Evolutionary conservation across 108 stramenopile species (phyloP).

Genomic region (Cyclotella choctawhatcheeana): DNA sequence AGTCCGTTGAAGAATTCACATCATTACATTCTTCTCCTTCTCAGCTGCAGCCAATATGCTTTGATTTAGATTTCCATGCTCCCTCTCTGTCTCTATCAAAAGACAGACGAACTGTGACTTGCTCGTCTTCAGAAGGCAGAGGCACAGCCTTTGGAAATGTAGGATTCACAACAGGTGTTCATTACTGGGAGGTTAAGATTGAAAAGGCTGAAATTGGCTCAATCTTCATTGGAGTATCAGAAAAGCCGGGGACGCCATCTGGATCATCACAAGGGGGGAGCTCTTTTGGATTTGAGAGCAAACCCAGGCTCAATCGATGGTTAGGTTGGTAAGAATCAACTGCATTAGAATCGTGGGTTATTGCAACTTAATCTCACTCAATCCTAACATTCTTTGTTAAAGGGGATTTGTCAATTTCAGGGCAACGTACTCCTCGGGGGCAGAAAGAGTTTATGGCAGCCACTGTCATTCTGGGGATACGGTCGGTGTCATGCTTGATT

Average conservation of each 20-base stretch:
- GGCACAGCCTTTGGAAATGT: slow-evolving; percentile 75
- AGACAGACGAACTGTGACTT: slow-evolving; percentile 75
- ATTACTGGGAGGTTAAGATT: slow-evolving; percentile 96
- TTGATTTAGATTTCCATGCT: slow-evolving; percentile 79
- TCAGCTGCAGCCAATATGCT: slow-evolving; percentile 64
- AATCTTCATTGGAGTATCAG: slow-evolving; percentile 93
- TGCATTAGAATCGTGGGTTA: not conserved
- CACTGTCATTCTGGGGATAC: slow-evolving; percentile 92
- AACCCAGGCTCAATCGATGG: slow-evolving; percentile 78
- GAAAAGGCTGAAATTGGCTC: slow-evolving; percentile 92
- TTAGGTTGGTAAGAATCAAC: slow-evolving; percentile 65
- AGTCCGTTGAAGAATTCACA: not conserved
- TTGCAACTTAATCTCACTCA: not conserved
- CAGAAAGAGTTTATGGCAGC: slow-evolving; percentile 91
- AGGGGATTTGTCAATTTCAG: slow-evolving; percentile 93
- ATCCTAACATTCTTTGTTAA: no score
- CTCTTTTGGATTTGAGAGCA: slow-evolving; percentile 57
- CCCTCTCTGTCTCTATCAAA: slow-evolving; percentile 68
- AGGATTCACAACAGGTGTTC: slow-evolving; percentile 91
- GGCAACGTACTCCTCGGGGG: slow-evolving; percentile 88
- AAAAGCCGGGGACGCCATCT: slow-evolving; percentile 73
- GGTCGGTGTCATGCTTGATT: slow-evolving; percentile 94
- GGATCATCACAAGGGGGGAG: slow-evolving; percentile 56
- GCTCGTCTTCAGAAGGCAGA: slow-evolving; percentile 74
- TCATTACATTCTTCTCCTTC: slow-evolving; percentile 20